Evolutionary conservation across 1,139 yeast genomes (phyloP), one percentile per base, ranked within the genome.

Genomic region (Zhuliangozyma parablackwelliae): DNA sequence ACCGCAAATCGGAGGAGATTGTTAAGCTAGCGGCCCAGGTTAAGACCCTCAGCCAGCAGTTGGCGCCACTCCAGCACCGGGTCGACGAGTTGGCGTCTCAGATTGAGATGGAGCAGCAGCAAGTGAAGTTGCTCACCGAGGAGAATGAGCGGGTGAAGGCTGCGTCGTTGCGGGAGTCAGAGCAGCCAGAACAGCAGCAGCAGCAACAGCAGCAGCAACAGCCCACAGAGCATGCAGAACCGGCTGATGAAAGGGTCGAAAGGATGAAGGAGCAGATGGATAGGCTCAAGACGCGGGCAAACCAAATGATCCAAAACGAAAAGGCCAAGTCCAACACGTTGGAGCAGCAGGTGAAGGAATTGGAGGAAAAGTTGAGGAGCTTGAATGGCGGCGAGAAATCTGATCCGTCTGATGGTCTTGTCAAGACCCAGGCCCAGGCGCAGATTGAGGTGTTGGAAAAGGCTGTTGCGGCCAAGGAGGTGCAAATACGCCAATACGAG

Each of bases 71-170:
- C 33, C 51, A 48, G 32, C 39, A 37, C 1, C 47, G 54, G 36
- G 38, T 62, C n/a, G 44, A 47, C 24, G 49, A 53, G 2, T 48
- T 64, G 35, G 46, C 49, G 10, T 43, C 57, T 2, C 61, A 61
- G 26, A 38, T 54, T 12, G 71, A 61, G 21, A 45, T 59, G 20
- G 59, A 61, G 31, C 59, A 54, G 34, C 75, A 66, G 52, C 49
- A 50, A 20, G 50, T 65, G 13, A 54, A 51, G 28, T 59, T 69
- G 32, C 44, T 66, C 7, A 53, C 51, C 29, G 76, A 70, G 44
- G 75, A 69, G 41, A 65, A 65, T 40, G 59, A 52, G n/a, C 53
- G 71, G 11, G 52, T 63, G 39, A 57, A 54, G 41, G 33, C 47
- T 6, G 39, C 40, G 45, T 13, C 34, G 46, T 11, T 12, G 43